Conservation (phyloP, 164 flowering plant genomes). For the Liquidambar formosana region DNA sequence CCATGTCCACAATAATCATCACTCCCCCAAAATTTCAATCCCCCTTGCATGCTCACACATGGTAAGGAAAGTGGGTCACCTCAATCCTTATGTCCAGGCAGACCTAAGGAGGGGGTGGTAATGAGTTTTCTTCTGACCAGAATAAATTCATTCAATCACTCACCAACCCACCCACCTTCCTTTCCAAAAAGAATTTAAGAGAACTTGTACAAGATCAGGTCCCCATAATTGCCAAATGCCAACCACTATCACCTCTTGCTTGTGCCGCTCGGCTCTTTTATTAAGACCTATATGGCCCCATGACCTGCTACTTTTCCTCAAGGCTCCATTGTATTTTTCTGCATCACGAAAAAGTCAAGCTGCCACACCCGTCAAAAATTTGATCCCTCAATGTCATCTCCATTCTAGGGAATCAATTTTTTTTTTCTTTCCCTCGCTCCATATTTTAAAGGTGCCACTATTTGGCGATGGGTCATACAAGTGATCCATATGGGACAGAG, state of each 20-base stretch:
- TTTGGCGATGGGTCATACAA: constrained; percentile 15
- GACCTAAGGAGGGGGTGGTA: neutral
- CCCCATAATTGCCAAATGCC: constrained; percentile 6
- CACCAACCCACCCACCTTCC: constrained; percentile 17
- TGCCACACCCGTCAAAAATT: neutral
- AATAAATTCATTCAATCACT: constrained; percentile 13
- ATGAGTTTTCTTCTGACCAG: constrained; percentile 5
- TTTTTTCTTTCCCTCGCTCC: no score
- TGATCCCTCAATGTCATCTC: constrained; percentile 8
- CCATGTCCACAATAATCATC: neutral
- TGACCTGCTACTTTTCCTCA: neutral
- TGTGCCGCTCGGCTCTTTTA: no score
- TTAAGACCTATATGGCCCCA: neutral
- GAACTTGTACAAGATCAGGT: neutral
- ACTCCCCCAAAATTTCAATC: neutral
- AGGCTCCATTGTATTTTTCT: no score
- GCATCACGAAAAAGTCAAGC: no score
- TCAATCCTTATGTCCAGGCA: neutral
- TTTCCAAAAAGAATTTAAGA: constrained; percentile 6
- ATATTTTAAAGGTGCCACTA: neutral
- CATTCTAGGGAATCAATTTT: neutral
- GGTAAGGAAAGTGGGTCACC: constrained; percentile 12
- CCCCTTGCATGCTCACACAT: neutral
- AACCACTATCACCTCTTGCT: constrained; percentile 9
- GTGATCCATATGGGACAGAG: constrained; percentile 6